Conservation (phyloP, 1,284 basidiomycete genomes). For the Erythrobasidium hasegawianum region DNA sequence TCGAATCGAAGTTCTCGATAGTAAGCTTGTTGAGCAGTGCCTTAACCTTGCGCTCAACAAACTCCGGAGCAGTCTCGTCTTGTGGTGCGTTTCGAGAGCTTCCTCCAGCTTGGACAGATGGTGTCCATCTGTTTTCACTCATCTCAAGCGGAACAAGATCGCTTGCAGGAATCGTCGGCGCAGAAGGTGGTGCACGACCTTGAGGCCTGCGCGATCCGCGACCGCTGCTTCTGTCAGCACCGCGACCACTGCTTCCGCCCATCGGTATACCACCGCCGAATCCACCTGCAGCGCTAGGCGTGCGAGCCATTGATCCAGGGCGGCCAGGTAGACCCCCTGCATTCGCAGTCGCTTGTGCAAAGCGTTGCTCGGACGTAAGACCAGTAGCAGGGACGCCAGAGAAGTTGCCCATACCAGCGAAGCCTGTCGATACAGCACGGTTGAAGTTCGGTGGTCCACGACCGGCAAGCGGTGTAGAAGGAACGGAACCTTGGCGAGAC, state of each 20-base stretch:
- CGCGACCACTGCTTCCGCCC: conserved; percentile 44
- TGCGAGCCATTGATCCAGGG: conserved; percentile 39
- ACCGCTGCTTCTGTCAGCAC: conserved; percentile 43
- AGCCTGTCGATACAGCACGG: conserved; percentile 23
- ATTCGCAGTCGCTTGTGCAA: conserved; percentile 21
- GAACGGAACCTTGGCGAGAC: conserved; percentile 42
- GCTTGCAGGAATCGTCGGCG: conserved; percentile 44
- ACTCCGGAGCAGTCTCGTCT: conserved; percentile 66
- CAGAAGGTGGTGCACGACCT: conserved; percentile 39
- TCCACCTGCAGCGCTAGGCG: conserved; percentile 35
- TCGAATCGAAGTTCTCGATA: conserved; percentile 93
- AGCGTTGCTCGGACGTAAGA: conserved; percentile 35
- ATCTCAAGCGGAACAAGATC: conserved; percentile 67
- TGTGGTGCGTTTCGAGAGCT: conserved; percentile 9
- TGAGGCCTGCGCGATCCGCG: conserved; percentile 45
- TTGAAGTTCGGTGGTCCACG: conserved; percentile 27
- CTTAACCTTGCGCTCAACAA: conserved; percentile 92
- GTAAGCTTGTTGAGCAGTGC: conserved; percentile 91
- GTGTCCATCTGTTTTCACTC: conserved; percentile 77
- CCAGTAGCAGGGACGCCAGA: conserved; percentile 23
- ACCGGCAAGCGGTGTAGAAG: conserved; percentile 24
- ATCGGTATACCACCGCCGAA: conserved; percentile 34
- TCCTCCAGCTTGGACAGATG: conserved; percentile 49
- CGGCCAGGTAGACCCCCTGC: conserved; percentile 23
- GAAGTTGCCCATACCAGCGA: conserved; percentile 67